Conservation (phyloP, 2,329 filamentous ascomycete species). For the Diaporthe capsici region DNA sequence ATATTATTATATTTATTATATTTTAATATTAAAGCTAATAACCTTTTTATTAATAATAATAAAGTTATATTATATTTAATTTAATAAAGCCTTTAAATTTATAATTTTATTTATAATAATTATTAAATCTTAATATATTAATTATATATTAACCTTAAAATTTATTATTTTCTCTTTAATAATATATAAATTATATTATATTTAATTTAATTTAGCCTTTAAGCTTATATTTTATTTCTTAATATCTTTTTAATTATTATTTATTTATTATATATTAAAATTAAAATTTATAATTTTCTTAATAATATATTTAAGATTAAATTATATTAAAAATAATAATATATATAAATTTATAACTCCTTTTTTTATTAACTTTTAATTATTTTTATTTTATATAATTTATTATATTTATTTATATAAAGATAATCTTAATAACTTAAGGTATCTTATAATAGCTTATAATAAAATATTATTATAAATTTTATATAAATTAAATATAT, state of each 20-base stretch:
- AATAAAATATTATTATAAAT: neutral
- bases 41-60: neutral
- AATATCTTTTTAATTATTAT: neutral
- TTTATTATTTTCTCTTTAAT: neutral
- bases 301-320: neutral
- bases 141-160: neutral
- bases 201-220: neutral
- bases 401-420: neutral
- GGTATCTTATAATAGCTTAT: neutral
- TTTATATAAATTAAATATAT: neutral
- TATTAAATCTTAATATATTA: neutral
- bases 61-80: neutral
- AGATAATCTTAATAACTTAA: neutral
- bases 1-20: neutral
- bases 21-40: neutral
- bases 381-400: neutral
- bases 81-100: neutral
- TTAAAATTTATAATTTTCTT: neutral
- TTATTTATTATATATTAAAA: no score
- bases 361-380: rapidly evolving
- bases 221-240: neutral
- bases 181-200: neutral
- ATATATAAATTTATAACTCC: neutral
- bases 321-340: neutral
- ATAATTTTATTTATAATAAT: neutral